Evolutionary conservation across 371 early-diverging fungal species (phyloP).

Genomic region (Lichtheimia corymbifera): DNA sequence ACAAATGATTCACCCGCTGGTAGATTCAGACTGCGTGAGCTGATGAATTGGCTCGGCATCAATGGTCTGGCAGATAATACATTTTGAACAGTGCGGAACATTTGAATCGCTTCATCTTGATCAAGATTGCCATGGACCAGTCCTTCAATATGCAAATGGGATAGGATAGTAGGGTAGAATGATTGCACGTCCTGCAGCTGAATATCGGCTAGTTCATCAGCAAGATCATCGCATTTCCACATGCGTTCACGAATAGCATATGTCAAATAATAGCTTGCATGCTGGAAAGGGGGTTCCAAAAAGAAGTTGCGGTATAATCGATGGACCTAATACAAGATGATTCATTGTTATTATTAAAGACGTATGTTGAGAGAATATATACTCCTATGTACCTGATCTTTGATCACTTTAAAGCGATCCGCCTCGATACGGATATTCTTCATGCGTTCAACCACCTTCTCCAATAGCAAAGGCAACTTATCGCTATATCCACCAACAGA

Average conservation of each 20-base stretch:
- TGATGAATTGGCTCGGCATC: conserved; percentile 59
- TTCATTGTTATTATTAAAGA: no score
- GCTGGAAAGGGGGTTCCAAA: conserved; percentile 74
- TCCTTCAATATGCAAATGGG: conserved; percentile 73
- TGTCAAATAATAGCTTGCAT: conserved; percentile 71
- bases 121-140: conserved; percentile 83
- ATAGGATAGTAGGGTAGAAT: conserved; percentile 68
- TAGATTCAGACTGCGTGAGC: conserved; percentile 62
- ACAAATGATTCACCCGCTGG: conserved; percentile 47
- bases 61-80: conserved; percentile 58
- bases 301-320: conserved; percentile 69
- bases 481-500: conserved; percentile 82
- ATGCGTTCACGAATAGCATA: conserved; percentile 69
- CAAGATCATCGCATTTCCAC: conserved; percentile 82
- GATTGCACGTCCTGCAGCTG: conserved; percentile 64
- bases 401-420: conserved; percentile 74
- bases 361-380: no score
- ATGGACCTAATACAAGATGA: conserved; percentile 35
- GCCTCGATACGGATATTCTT: conserved; percentile 57
- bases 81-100: conserved; percentile 54
- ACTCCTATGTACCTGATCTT: conserved; percentile 57
- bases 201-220: conserved; percentile 54
- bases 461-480: conserved; percentile 71
- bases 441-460: conserved; percentile 72
- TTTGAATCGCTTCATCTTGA: conserved; percentile 57